These are phyloP conservation scores for Parietaria judaica DNA, from an alignment of 306 rosid genomes.

Conservation along the genomic window DNA sequence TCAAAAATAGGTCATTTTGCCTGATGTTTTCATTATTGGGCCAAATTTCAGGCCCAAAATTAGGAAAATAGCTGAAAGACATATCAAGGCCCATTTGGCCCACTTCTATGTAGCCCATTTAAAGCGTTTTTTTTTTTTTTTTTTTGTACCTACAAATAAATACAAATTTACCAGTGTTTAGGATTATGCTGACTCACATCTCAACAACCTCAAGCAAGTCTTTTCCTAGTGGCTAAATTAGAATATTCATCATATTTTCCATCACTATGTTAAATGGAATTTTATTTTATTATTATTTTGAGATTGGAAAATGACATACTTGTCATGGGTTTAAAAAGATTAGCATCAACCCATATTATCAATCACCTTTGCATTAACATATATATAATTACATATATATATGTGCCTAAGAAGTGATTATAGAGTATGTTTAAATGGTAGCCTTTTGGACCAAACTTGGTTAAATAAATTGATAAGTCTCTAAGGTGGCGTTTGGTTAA, in stretches of 20 bases:
- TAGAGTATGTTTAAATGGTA: neutral
- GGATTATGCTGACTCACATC: slow-evolving; percentile 8
- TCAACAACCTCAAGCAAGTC: neutral
- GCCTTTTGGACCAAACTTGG: neutral
- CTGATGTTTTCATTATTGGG: too few species aligned
- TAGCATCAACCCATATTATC: neutral
- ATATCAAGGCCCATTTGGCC: too few species aligned
- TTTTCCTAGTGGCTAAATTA: slow-evolving; percentile 2
- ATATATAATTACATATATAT: neutral
- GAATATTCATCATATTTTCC: neutral
- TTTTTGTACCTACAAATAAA: too few species aligned
- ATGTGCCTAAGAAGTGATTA: neutral
- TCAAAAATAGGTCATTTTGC: too few species aligned
- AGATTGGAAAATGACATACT: neutral
- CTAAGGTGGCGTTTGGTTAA: too few species aligned
- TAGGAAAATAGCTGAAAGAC: too few species aligned
- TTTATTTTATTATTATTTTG: neutral
- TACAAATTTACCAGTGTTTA: too few species aligned
- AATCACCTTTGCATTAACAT: neutral
- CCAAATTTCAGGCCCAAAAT: too few species aligned
- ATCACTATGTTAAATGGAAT: neutral
- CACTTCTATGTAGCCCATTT: too few species aligned
- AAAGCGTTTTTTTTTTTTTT: too few species aligned
- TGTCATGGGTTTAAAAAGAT: neutral
- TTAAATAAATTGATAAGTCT: neutral